These are phyloP conservation scores for Arabis hirsuta DNA, from an alignment of 345 rosid species.

Conservation along the genomic window DNA sequence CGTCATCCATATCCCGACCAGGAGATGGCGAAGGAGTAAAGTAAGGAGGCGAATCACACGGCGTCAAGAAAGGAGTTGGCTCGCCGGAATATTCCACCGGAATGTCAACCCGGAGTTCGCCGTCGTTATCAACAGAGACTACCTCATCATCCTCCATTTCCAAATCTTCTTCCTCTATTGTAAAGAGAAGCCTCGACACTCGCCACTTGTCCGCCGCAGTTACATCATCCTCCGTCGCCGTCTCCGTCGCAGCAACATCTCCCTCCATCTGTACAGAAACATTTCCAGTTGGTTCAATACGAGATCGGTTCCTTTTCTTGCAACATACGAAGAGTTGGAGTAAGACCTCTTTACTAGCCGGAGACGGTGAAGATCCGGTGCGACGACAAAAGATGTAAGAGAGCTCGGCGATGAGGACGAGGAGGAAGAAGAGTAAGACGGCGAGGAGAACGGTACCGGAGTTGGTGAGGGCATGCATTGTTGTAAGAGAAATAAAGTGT, in stretches of 20 bases:
- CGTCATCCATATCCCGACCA: conserved; percentile 34
- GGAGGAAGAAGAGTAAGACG: conserved; percentile 39
- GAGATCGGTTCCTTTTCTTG: conserved; percentile 33
- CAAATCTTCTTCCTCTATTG: conserved; percentile 42
- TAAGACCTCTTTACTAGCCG: conserved; percentile 36
- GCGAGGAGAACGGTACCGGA: conserved; percentile 43
- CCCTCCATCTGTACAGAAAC: conserved; percentile 34
- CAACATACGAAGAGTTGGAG: conserved; percentile 37
- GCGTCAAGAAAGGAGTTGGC: conserved; percentile 44
- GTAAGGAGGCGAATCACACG: conserved; percentile 43
- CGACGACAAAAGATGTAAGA: conserved; percentile 39
- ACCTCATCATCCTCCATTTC: conserved; percentile 29
- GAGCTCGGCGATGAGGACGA: conserved; percentile 40
- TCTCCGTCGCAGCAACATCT: neutral
- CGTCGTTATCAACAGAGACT: neutral
- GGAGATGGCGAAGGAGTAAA: conserved; percentile 47
- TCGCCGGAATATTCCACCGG: conserved; percentile 34
- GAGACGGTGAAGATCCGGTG: conserved; percentile 24
- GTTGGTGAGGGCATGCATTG: conserved; percentile 43
- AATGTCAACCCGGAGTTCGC: conserved; percentile 14
- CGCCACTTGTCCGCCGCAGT: conserved; percentile 32
- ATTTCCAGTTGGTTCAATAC: conserved; percentile 37
- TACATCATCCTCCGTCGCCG: neutral
- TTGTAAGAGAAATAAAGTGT: neutral
- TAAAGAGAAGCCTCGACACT: conserved; percentile 41